Evolutionary conservation across 805 yeast genomes (phyloP).

Genomic region (Sungouiozyma intestinalis): DNA sequence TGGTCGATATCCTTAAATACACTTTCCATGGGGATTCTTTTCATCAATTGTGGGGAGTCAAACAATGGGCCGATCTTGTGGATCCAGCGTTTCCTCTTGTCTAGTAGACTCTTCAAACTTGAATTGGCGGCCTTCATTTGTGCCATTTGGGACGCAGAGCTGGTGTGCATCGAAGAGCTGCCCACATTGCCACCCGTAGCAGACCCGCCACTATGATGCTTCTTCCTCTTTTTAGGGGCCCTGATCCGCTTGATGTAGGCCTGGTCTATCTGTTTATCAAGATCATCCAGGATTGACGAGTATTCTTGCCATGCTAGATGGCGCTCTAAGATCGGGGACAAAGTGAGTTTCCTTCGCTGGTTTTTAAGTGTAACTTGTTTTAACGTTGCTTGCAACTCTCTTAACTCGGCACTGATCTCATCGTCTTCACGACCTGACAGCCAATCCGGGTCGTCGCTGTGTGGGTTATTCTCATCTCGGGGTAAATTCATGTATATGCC

Average conservation of each 20-base stretch:
- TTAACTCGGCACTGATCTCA: conserved; percentile 77
- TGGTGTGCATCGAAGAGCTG: conserved; percentile 9
- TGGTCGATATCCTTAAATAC: conserved; percentile 38
- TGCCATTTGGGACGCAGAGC: conserved; percentile 31
- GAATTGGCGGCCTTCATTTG: conserved; percentile 66
- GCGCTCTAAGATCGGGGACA: conserved; percentile 70
- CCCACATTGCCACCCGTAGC: conserved; percentile 16
- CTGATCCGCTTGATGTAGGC: conserved; percentile 77
- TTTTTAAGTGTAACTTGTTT: conserved; percentile 52
- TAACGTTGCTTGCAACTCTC: conserved; percentile 61
- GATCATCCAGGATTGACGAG: conserved; percentile 76
- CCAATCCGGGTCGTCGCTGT: conserved; percentile 47
- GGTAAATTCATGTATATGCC: conserved; percentile 70
- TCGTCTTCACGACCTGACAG: conserved; percentile 78
- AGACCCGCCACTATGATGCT: conserved; percentile 13
- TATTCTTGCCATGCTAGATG: conserved; percentile 95
- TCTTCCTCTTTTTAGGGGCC: conserved; percentile 46
- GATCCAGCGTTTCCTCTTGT: conserved; percentile 84
- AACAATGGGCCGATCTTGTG: conserved; percentile 82
- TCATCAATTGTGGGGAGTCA: conserved; percentile 54
- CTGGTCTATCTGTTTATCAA: conserved; percentile 95
- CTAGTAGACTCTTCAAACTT: conserved; percentile 68
- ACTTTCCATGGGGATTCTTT: conserved; percentile 57
- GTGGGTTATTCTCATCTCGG: conserved; percentile 21
- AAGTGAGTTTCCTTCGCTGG: conserved; percentile 49